These are phyloP conservation scores for Podaxis carcinomalis DNA, from an alignment of 768 basidiomycete genomes.

Conservation along the genomic window DNA sequence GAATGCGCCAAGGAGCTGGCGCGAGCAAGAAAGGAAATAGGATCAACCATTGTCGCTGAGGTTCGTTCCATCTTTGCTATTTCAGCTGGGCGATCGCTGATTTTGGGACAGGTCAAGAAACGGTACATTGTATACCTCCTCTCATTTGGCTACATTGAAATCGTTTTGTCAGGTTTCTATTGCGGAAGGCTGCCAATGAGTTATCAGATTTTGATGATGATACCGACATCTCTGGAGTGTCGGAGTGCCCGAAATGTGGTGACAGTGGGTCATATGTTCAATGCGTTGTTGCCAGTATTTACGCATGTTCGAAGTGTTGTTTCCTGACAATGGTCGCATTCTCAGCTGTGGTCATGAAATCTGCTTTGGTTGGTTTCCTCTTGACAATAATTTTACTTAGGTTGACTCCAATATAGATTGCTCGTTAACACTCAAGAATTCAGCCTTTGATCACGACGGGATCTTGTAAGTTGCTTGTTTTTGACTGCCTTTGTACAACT, in stretches of 20 bases:
- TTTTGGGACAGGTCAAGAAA: constrained; percentile 10
- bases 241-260: constrained; percentile 59
- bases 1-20: constrained; percentile 52
- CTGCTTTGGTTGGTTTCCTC: constrained; percentile 43
- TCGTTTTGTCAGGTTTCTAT: constrained; percentile 33
- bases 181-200: constrained; percentile 41
- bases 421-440: constrained; percentile 45
- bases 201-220: constrained; percentile 44
- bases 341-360: constrained; percentile 65
- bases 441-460: constrained; percentile 51
- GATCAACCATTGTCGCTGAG: constrained; percentile 35
- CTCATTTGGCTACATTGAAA: background rate
- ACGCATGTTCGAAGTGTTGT: constrained; percentile 21
- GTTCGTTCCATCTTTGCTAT: constrained; percentile 19
- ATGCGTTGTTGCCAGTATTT: constrained; percentile 31
- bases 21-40: constrained; percentile 49
- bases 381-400: background rate
- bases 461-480: constrained; percentile 43
- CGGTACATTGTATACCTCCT: background rate
- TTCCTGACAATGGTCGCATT: constrained; percentile 45
- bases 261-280: constrained; percentile 41
- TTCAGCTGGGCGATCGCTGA: background rate
- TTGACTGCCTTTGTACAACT: background rate
- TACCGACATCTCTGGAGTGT: constrained; percentile 34
- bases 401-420: constrained; percentile 37